Evolutionary conservation across 208 protist species (phyloP), one percentile per base, ranked within the genome.

Genomic region (Vickermania ingenoplastis): DNA sequence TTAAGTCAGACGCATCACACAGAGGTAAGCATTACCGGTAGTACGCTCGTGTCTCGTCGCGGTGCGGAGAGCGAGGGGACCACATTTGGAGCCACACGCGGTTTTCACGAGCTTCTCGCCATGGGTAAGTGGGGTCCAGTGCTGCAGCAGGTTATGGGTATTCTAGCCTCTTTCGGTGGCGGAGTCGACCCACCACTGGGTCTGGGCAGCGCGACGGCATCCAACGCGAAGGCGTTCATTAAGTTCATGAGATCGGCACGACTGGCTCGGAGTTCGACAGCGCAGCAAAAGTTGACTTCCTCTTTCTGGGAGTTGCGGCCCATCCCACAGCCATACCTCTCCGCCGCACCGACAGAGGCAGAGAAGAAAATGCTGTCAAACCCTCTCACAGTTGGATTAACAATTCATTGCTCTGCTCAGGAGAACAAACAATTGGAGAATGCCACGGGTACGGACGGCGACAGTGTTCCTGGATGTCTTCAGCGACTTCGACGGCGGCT

Each of bases 401-500:
- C 48, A 25, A 41, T 61, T 23, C 45, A 17, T 53, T 23, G 21
- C 25, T 1, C 31, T 21, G 25, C 49, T 31, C 48, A 51, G 11
- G 4, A 62, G 23, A 31, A n/a, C n/a, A n/a, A n/a, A n/a, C n/a
- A n/a, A n/a, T n/a, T n/a, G n/a, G n/a, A n/a, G n/a, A n/a, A n/a
- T n/a, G n/a, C n/a, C n/a, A n/a, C n/a, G n/a, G n/a, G n/a, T n/a
- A n/a, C n/a, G n/a, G n/a, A n/a, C n/a, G n/a, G n/a, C n/a, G n/a
- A n/a, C n/a, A n/a, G n/a, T n/a, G n/a, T n/a, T n/a, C n/a, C n/a
- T n/a, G n/a, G n/a, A n/a, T n/a, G n/a, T n/a, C n/a, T n/a, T n/a
- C 41, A 77, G 2, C 69, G 73, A 21, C 68, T 87, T 31, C 78
- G 85, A 2, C 75, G 65, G 1, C 83, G 83, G 2, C 55, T 89